phyloP scores from a whole-genome alignment of 2,329 filamentous ascomycete genomes.

The Phialophora macrospora region DNA sequence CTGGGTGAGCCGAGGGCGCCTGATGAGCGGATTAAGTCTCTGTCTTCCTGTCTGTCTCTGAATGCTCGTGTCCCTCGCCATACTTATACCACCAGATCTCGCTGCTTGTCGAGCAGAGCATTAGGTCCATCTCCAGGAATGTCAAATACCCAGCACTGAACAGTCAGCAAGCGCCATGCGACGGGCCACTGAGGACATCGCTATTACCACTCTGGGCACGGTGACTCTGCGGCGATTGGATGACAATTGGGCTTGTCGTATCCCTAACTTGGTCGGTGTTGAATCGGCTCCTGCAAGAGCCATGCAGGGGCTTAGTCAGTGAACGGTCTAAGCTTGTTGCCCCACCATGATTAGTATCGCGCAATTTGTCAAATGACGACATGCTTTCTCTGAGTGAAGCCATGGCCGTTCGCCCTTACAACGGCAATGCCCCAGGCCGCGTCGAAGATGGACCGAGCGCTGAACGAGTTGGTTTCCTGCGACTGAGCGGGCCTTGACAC shows the following conservation, averaged over 20 bases:
- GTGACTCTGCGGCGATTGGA: constrained; percentile 13
- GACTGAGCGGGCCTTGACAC: background rate
- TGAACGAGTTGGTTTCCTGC: background rate
- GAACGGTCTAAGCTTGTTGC: background rate
- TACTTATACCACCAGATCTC: constrained; percentile 7
- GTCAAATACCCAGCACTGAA: constrained; percentile 22
- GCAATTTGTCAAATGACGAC: constrained; percentile 16
- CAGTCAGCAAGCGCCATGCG: constrained; percentile 25
- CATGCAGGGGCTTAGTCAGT: constrained; percentile 33
- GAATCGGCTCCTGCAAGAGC: background rate
- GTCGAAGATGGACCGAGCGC: background rate
- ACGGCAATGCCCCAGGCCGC: background rate
- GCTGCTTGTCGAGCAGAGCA: background rate
- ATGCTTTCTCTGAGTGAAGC: background rate
- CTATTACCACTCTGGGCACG: constrained; percentile 9
- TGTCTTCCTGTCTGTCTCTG: background rate
- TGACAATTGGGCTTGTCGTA: constrained; percentile 15
- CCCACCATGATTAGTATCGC: constrained; percentile 10
- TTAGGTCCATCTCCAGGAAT: constrained; percentile 6
- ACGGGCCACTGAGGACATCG: constrained; percentile 13
- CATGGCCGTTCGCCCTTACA: background rate
- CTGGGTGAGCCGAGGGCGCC: background rate
- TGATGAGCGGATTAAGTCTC: background rate
- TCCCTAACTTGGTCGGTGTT: constrained; percentile 16
- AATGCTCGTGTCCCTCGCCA: background rate